These are phyloP conservation scores for Cutaneotrichosporon mucoides DNA, from an alignment of 1,284 basidiomycete species.

Conservation along the genomic window DNA sequence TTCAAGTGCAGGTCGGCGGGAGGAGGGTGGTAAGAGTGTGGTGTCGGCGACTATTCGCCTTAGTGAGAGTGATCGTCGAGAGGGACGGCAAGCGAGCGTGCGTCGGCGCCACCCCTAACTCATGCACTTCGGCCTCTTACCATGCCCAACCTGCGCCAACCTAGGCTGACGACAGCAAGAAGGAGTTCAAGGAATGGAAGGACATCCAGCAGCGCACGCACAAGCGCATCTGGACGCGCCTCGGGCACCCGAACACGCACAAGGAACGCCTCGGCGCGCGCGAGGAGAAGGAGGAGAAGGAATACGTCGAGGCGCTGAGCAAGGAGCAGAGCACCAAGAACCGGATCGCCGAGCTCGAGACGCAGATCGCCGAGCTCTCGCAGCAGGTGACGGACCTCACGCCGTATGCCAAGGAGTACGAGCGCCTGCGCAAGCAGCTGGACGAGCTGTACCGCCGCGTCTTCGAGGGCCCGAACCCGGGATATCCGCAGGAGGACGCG, in stretches of 20 bases:
- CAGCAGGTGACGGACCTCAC: slow-evolving; percentile 11
- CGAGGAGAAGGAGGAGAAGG: slow-evolving; percentile 26
- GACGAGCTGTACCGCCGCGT: slow-evolving; percentile 17
- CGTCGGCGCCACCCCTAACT: no score
- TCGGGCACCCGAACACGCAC: slow-evolving; percentile 17
- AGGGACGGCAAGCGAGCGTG: no score
- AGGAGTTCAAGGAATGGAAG: slow-evolving; percentile 24
- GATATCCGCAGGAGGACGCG: slow-evolving; percentile 23
- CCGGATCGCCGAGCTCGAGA: slow-evolving; percentile 19
- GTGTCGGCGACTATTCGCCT: no score
- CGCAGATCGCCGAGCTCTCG: slow-evolving; percentile 11
- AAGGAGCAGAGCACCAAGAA: slow-evolving; percentile 18
- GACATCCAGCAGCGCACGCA: slow-evolving; percentile 21
- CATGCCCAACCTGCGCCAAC: no score
- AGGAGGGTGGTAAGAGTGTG: no score
- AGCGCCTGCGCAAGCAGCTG: slow-evolving; percentile 10
- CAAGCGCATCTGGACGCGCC: slow-evolving; percentile 23
- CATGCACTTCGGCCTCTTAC: no score
- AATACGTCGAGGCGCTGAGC: slow-evolving; percentile 24
- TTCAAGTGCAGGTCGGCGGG: no score
- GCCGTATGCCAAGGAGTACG: slow-evolving; percentile 12
- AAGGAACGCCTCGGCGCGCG: slow-evolving; percentile 11
- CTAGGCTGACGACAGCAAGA: slow-evolving; percentile 3
- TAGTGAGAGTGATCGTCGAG: no score
- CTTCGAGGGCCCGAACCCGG: slow-evolving; percentile 22